Percentiles rank a stretch among this genome's conserved stretches.
Evolutionary conservation across 768 basidiomycete genomes (phyloP).

Genomic region (Rhizopogon roseolus): DNA sequence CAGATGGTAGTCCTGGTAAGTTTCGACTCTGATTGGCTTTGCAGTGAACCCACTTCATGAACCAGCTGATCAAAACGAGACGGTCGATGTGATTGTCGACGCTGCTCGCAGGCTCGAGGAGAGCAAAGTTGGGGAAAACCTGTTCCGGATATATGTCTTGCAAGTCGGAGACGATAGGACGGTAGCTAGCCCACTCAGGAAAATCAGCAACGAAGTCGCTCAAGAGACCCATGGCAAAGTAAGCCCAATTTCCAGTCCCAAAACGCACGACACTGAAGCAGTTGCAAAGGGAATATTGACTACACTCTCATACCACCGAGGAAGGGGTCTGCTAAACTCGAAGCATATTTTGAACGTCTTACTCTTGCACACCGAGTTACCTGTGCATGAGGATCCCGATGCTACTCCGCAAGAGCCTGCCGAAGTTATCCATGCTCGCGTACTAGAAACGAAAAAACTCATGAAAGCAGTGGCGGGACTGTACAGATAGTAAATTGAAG

Average conservation of each 20-base stretch:
- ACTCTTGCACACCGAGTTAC: conserved; percentile 13
- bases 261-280: background rate
- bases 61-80: conserved; percentile 11
- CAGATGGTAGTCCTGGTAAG: conserved; percentile 17
- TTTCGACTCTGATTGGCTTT: background rate
- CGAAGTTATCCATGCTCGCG: conserved; percentile 8
- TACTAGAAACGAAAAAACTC: conserved; percentile 9
- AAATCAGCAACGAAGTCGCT: conserved; percentile 15
- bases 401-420: conserved; percentile 9
- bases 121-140: conserved; percentile 5
- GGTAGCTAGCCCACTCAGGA: conserved; percentile 15
- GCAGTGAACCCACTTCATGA: background rate
- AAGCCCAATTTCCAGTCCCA: background rate
- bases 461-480: conserved; percentile 3
- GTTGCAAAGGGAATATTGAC: conserved; percentile 13
- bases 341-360: conserved; percentile 15
- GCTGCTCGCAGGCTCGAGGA: conserved; percentile 10
- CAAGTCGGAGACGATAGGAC: conserved; percentile 20
- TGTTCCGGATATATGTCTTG: conserved; percentile 20
- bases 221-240: conserved; percentile 12
- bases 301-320: conserved; percentile 19
- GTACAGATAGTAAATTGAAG: background rate
- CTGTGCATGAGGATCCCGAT: conserved; percentile 16
- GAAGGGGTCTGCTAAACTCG: conserved; percentile 15
- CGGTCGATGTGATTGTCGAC: conserved; percentile 5